Base-by-base conservation (phyloP, 2,329 filamentous ascomycete genomes). In the Colletotrichum musae region DNA sequence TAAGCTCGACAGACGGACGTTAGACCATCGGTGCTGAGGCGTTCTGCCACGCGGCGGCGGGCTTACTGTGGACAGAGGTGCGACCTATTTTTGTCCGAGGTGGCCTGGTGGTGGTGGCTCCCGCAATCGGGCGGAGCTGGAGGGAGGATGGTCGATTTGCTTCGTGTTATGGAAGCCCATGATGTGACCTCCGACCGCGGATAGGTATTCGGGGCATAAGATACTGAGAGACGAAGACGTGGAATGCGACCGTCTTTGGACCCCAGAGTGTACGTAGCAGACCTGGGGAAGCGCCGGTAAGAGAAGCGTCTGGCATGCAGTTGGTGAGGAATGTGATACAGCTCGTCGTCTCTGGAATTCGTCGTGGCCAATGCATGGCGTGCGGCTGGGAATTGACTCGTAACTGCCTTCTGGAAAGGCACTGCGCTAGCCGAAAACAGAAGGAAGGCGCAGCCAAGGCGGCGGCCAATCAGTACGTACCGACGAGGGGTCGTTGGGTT, bases 311-410 rank as follows among this genome's bases (percentile, higher is more conserved):
- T 58, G 36, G 51, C 26, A 56, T 56, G 43, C 56, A 60, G 39
- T 28, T 18, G 51, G 43, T 18, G 57, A 50, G 36, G 16, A 47
- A 16, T 51, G 66, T 66, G 66, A 68, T 53, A 65, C 65, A 65
- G 52, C 41, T 12, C 48, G 13, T 53, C 39, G 65, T 43, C 66
- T 26, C 43, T 60, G 21, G 61, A 52, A 26, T 36, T 5, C 61
- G 61, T 50, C 61, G 45, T 61, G 62, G 66, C 65, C 61, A 65
- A 45, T 54, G 43, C 61, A 59, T 68, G 65, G 65, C 47, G 41
- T 68, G 60, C 41, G 18, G 60, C 51, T 64, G 36, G 39, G 13
- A 45, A n/a, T 65, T 56, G 66, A 69, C 54, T 69, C 61, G 50
- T 24, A 48, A 26, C 13, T 21, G 48, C 7, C 24, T 21, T 54